Percentiles rank a stretch among this genome's conserved stretches.
These are phyloP conservation scores for Aspergillus wentii DNA, from an alignment of 495 filamentous ascomycete species.

Conservation along the genomic window DNA sequence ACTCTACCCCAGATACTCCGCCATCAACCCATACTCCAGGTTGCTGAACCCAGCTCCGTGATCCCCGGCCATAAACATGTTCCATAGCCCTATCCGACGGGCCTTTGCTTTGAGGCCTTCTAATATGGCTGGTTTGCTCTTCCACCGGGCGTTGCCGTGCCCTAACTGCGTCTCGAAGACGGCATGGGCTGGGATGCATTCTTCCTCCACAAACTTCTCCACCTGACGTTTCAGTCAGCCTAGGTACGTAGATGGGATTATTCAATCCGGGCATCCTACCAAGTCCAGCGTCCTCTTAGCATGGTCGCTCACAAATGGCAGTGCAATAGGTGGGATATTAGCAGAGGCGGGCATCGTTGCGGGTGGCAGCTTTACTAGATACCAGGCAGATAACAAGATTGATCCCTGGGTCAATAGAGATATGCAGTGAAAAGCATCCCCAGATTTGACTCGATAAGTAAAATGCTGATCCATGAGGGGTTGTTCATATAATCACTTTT, in stretches of 20 bases:
- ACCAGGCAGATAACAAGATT: no score
- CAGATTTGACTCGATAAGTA: no score
- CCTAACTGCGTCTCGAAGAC: constrained; percentile 3
- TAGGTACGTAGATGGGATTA: no score
- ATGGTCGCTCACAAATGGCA: not conserved
- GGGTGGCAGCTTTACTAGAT: no score
- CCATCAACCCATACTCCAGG: constrained; percentile 10
- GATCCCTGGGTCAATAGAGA: no score
- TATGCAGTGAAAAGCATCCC: no score
- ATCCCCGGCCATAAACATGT: constrained; percentile 4
- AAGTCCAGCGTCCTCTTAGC: not conserved
- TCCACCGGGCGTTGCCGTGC: constrained; percentile 1
- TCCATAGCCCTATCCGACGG: constrained; percentile 5
- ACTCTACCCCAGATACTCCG: no score
- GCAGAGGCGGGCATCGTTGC: not conserved
- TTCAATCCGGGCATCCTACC: no score
- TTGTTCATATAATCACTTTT: no score
- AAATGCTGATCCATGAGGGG: no score
- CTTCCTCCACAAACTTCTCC: constrained; percentile 4
- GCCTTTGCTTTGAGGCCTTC: constrained; percentile 1
- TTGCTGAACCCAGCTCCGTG: constrained; percentile 7
- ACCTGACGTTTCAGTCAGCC: constrained; percentile 5
- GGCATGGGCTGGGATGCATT: constrained; percentile 7
- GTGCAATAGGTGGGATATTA: constrained; percentile 1
- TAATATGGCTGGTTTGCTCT: no score